Percentiles rank a stretch among this genome's conserved stretches.
Conservation (phyloP, 83 land plant genomes). For the Picea abies region DNA sequence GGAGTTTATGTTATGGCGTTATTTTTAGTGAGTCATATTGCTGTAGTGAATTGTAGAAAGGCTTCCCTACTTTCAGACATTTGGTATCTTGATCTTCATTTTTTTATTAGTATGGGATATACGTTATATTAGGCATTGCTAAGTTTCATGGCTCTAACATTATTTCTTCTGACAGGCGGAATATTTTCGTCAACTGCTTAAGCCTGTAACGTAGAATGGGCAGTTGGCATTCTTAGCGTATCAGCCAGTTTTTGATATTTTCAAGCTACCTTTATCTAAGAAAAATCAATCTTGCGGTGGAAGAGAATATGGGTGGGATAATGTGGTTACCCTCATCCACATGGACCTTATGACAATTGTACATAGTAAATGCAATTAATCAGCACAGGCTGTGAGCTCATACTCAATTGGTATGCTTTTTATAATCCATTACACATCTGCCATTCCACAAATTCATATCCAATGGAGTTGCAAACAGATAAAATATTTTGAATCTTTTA, state of each 20-base stretch:
- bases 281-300: conserved; percentile 28
- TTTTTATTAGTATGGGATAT: conserved; percentile 1
- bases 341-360: conserved; percentile 12
- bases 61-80: no score
- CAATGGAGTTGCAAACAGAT: background rate
- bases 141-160: background rate
- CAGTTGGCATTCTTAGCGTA: conserved; percentile 4
- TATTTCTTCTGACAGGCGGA: conserved; percentile 49
- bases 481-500: background rate
- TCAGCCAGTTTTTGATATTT: background rate
- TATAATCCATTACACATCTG: background rate
- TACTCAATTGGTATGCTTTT: background rate
- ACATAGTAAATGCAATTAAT: conserved; percentile 4
- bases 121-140: background rate
- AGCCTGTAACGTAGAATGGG: conserved; percentile 72
- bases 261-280: background rate
- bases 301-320: background rate
- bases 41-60: no score
- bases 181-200: conserved; percentile 77
- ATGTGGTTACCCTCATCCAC: background rate
- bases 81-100: background rate
- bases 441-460: no score
- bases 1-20: no score
- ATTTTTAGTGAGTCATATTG: no score
- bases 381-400: background rate